phyloP scores from a whole-genome alignment of 2,329 filamentous ascomycete genomes.

The Fusarium sp. region DNA sequence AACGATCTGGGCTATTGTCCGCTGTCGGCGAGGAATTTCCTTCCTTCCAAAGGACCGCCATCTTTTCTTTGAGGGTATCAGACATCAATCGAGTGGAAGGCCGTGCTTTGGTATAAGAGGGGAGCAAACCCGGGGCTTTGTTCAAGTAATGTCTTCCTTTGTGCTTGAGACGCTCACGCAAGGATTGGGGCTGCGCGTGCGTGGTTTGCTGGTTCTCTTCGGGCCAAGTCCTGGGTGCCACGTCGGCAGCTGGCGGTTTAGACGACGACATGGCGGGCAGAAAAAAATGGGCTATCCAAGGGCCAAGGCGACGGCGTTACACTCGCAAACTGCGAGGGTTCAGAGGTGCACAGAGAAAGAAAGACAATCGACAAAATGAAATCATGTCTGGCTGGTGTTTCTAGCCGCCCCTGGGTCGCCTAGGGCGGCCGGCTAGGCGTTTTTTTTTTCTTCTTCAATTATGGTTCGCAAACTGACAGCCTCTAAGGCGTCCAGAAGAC shows the following conservation, averaged over 20 bases:
- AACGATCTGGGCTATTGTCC: background rate
- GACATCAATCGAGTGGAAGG: background rate
- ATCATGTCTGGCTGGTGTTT: background rate
- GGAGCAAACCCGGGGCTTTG: background rate
- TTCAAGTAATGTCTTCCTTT: constrained; percentile 11
- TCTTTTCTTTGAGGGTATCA: background rate
- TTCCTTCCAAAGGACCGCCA: background rate
- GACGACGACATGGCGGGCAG: background rate
- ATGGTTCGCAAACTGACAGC: background rate
- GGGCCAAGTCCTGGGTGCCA: background rate
- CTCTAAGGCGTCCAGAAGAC: background rate
- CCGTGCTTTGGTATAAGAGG: background rate
- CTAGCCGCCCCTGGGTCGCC: background rate
- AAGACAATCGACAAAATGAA: background rate
- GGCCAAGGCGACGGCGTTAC: background rate
- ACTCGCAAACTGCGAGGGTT: background rate
- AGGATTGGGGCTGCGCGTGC: constrained; percentile 1
- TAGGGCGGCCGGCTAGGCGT: background rate
- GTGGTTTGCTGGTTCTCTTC: background rate
- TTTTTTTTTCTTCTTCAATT: background rate
- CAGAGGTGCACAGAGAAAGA: background rate
- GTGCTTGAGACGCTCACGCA: constrained; percentile 8
- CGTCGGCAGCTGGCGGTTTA: background rate
- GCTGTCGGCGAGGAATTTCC: background rate
- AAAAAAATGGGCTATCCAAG: background rate